Conservation (phyloP, 345 rosid species). For the Heritiera fomes region DNA sequence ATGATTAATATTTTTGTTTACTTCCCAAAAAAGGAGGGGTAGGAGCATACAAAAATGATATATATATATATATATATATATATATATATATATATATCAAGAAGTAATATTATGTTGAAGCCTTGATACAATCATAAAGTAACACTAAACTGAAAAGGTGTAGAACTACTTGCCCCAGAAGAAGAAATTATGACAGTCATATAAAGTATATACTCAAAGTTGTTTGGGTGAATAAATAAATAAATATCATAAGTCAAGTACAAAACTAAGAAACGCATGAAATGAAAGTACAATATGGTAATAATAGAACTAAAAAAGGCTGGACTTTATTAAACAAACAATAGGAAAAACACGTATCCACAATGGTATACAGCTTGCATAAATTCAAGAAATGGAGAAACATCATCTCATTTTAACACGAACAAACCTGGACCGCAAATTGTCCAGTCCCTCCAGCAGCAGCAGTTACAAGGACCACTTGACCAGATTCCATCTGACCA, state of each 20-base stretch:
- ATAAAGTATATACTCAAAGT: background rate
- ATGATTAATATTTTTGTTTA: conserved; percentile 3
- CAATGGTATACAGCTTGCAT: background rate
- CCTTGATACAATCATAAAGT: background rate
- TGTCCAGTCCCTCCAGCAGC: conserved; percentile 99
- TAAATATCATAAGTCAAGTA: background rate
- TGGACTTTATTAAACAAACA: conserved; percentile 1
- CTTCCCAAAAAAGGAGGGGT: background rate
- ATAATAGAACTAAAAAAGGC: background rate
- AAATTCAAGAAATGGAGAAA: conserved; percentile 11
- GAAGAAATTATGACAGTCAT: background rate
- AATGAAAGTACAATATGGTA: background rate
- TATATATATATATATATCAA: background rate
- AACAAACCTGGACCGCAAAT: conserved; percentile 89
- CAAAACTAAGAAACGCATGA: background rate
- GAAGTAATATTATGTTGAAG: background rate
- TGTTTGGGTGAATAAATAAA: background rate
- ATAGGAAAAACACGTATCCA: background rate
- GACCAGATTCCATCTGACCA: conserved; percentile 79
- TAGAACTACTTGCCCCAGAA: background rate
- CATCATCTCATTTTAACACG: conserved; percentile 13
- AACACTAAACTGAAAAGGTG: background rate
- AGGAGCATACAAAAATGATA: background rate
- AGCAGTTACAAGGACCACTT: conserved; percentile 89
- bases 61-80: background rate